Conservation (phyloP, 331 rosid genomes). For the Quercus lobata region DNA sequence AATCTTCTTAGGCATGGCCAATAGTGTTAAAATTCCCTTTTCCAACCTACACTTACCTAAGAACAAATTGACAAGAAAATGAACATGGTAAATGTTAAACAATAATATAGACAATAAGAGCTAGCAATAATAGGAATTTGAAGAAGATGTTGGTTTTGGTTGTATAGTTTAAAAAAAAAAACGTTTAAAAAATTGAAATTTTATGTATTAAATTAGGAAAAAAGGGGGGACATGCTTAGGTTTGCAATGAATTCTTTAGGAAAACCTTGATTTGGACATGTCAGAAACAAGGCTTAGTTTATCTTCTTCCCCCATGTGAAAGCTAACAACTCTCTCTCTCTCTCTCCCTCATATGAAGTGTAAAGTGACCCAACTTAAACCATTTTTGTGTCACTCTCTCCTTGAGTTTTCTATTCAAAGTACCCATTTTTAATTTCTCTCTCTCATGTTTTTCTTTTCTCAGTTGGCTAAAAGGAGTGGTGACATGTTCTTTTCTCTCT, state of each 20-base stretch:
- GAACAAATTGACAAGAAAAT: slow-evolving; percentile 36
- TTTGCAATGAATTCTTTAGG: slow-evolving; percentile 42
- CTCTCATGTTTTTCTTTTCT: slow-evolving; percentile 13
- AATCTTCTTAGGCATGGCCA: slow-evolving; percentile 18
- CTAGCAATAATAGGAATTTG: slow-evolving; percentile 17
- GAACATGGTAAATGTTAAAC: slow-evolving; percentile 23
- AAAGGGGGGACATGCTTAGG: slow-evolving; percentile 50
- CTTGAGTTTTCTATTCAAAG: slow-evolving; percentile 25
- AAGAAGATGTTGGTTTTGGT: slow-evolving; percentile 21
- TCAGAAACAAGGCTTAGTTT: slow-evolving; percentile 41
- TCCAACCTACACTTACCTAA: slow-evolving; percentile 26
- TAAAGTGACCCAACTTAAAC: slow-evolving; percentile 40
- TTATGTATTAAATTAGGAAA: slow-evolving; percentile 20
- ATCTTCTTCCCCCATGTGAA: slow-evolving; percentile 58
- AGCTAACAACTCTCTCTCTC: slow-evolving; percentile 31
- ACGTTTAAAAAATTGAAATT: slow-evolving; percentile 15
- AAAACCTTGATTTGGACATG: slow-evolving; percentile 68
- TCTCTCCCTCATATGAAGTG: slow-evolving; percentile 29
- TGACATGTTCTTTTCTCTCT: slow-evolving; percentile 57
- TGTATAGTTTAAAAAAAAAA: not conserved
- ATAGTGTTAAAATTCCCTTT: slow-evolving; percentile 27
- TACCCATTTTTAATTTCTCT: not conserved
- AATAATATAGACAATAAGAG: slow-evolving; percentile 33
- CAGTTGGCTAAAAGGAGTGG: slow-evolving; percentile 29
- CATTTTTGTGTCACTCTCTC: slow-evolving; percentile 20